A percentile compares a stretch with the other conserved stretches of the same genome.
These are phyloP conservation scores for Raffaelea arxii DNA, from an alignment of 2,329 filamentous ascomycete species.

Conservation along the genomic window DNA sequence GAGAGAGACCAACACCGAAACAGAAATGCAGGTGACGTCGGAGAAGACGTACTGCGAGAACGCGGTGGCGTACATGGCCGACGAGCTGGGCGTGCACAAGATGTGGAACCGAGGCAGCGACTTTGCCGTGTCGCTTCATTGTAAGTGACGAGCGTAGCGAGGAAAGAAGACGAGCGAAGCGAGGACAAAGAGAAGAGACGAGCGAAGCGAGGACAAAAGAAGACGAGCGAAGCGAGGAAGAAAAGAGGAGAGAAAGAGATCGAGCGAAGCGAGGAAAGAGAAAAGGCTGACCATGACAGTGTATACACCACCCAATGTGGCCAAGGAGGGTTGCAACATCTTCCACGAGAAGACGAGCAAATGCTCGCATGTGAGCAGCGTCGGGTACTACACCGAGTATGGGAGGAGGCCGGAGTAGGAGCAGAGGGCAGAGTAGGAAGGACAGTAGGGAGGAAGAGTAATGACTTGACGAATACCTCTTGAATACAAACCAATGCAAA, in stretches of 20 bases:
- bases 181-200: not conserved
- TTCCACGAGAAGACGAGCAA: conserved; percentile 71
- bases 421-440: no score
- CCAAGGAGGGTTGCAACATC: conserved; percentile 69
- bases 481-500: no score
- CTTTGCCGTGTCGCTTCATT: conserved; percentile 75
- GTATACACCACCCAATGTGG: conserved; percentile 84
- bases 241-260: not conserved
- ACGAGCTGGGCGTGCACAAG: conserved; percentile 77
- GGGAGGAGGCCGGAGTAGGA: conserved; percentile 37
- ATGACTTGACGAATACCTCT: no score
- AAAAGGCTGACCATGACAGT: conserved; percentile 31
- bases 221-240: no score
- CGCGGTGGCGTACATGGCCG: conserved; percentile 82
- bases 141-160: conserved; percentile 28
- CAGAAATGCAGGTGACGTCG: conserved; percentile 51
- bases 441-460: no score
- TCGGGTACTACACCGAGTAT: conserved; percentile 60
- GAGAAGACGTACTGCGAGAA: conserved; percentile 61
- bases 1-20: conserved; percentile 19
- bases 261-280: not conserved
- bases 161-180: not conserved
- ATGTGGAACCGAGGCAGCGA: conserved; percentile 68
- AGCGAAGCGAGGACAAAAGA: not conserved
- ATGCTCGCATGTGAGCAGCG: conserved; percentile 60